Evolutionary conservation across 257 asterid genomes (phyloP), one percentile per base, ranked within the genome.

Genomic region (Phtheirospermum japonicum): DNA sequence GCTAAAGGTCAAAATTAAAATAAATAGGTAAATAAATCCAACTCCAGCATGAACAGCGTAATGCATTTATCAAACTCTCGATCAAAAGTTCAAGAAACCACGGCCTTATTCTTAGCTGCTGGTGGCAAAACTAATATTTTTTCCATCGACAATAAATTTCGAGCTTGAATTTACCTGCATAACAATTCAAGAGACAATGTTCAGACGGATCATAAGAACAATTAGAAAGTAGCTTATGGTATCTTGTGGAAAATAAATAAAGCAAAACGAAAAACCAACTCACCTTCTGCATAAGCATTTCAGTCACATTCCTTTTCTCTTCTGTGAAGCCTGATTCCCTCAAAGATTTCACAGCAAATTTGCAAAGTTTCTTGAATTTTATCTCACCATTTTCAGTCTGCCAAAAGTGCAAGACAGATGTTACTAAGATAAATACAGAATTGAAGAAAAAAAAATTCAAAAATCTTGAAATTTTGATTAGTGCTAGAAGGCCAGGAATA

Each of bases 141-240:
- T 90, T 57, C 94, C 94, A 61, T 83, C 89, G 33, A 76, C 55
- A 14, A 57, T 55, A 59, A 85, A 87, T 73, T 68, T 78, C 30
- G 96, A 80, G 75, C 96, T 87, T 49, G 90, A 79, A 49, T 63
- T 74, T 19, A 90, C 74, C 97, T 87, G 86, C 81, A 76, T 4
- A 42, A 14, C 43, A 55, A 6, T 13, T 40, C 6, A 63, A 39
- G 54, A 62, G 67, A 43, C 6, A 33, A 52, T 16, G 45, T 40
- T 5, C 53, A 18, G 50, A 65, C 6, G 55, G 60, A 33, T 46
- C 14, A 14, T 16, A 60, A 19, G 2, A 23, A 23, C 52, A 32
- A 34, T 30, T 14, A 5, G 32, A 65, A 57, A 36, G 62, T 61
- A 46, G 36, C 23, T 46, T 11, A n/a, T 2, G 5, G 53, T 23